Evolutionary conservation across 2,329 filamentous ascomycete genomes (phyloP).

Genomic region (Diplodia corticola): DNA sequence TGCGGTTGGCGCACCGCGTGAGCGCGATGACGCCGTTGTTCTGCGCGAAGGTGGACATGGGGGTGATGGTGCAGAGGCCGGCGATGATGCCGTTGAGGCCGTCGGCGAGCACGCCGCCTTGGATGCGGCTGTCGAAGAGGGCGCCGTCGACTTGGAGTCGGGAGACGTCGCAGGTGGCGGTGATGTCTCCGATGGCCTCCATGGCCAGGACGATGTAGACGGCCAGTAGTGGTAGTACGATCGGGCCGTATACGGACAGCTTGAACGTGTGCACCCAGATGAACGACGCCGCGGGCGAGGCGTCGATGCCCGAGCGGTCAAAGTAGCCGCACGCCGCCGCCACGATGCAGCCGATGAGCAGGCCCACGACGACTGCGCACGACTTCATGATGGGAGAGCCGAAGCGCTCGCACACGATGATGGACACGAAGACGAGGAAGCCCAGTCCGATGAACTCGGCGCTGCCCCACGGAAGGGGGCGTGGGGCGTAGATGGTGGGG

Average conservation of each 20-base stretch:
- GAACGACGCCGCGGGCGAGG: constrained; percentile 71
- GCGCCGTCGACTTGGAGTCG: constrained; percentile 71
- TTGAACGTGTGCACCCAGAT: constrained; percentile 79
- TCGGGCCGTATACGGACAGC: constrained; percentile 68
- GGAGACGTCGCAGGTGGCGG: constrained; percentile 78
- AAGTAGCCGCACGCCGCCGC: constrained; percentile 78
- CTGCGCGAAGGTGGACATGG: constrained; percentile 78
- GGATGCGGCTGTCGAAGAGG: constrained; percentile 73
- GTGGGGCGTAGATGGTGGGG: constrained; percentile 61
- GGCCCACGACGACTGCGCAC: constrained; percentile 71
- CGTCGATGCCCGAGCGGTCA: constrained; percentile 68
- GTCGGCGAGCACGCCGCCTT: constrained; percentile 76
- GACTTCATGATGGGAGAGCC: constrained; percentile 84
- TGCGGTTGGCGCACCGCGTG: constrained; percentile 77
- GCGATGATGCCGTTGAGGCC: constrained; percentile 74
- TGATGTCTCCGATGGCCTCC: constrained; percentile 77
- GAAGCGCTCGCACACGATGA: constrained; percentile 78
- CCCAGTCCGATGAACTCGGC: constrained; percentile 77
- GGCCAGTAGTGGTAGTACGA: constrained; percentile 68
- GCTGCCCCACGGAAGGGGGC: constrained; percentile 73
- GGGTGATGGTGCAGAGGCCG: constrained; percentile 75
- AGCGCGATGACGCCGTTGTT: constrained; percentile 85
- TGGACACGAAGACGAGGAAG: constrained; percentile 76
- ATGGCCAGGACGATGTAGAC: constrained; percentile 70
- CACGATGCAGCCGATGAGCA: constrained; percentile 76